These are phyloP conservation scores for Fusarium globosum DNA, from an alignment of 2,329 filamentous ascomycete species.

Conservation along the genomic window DNA sequence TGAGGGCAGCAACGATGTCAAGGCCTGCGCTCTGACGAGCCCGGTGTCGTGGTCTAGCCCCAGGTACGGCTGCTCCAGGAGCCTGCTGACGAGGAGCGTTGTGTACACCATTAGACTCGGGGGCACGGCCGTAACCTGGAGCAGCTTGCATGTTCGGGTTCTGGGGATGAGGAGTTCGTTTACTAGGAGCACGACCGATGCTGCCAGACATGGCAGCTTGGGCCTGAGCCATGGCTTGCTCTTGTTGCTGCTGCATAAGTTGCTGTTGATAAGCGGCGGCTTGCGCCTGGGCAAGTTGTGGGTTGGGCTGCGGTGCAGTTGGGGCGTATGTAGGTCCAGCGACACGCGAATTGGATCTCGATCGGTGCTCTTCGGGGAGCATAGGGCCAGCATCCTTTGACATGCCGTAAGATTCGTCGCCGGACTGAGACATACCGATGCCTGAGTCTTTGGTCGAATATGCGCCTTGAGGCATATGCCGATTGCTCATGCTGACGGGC, in stretches of 20 bases:
- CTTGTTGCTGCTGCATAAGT: slow-evolving; percentile 82
- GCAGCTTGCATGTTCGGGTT: slow-evolving; percentile 40
- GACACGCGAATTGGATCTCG: slow-evolving; percentile 73
- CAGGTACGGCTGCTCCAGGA: slow-evolving; percentile 55
- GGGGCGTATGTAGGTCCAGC: slow-evolving; percentile 66
- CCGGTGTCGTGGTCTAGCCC: slow-evolving; percentile 78
- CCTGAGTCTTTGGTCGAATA: slow-evolving; percentile 71
- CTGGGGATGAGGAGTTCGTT: slow-evolving; percentile 64
- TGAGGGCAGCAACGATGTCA: slow-evolving; percentile 85
- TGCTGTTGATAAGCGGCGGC: slow-evolving; percentile 69
- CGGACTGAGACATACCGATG: slow-evolving; percentile 68
- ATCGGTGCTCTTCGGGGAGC: slow-evolving; percentile 74
- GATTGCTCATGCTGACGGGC: slow-evolving; percentile 72
- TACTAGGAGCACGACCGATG: slow-evolving; percentile 78
- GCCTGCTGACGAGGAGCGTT: slow-evolving; percentile 52
- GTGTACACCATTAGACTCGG: slow-evolving; percentile 48
- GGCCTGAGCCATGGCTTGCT: slow-evolving; percentile 82
- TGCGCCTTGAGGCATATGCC: slow-evolving; percentile 62
- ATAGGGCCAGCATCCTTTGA: slow-evolving; percentile 68
- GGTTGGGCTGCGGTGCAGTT: slow-evolving; percentile 52
- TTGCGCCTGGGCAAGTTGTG: slow-evolving; percentile 51
- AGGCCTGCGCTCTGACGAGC: slow-evolving; percentile 81
- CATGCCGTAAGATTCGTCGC: slow-evolving; percentile 65
- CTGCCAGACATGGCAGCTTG: slow-evolving; percentile 81
- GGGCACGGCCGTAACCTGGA: slow-evolving; percentile 45